Evolutionary conservation across 2,329 filamentous ascomycete species (phyloP).

Genomic region (Fusarium continuum): DNA sequence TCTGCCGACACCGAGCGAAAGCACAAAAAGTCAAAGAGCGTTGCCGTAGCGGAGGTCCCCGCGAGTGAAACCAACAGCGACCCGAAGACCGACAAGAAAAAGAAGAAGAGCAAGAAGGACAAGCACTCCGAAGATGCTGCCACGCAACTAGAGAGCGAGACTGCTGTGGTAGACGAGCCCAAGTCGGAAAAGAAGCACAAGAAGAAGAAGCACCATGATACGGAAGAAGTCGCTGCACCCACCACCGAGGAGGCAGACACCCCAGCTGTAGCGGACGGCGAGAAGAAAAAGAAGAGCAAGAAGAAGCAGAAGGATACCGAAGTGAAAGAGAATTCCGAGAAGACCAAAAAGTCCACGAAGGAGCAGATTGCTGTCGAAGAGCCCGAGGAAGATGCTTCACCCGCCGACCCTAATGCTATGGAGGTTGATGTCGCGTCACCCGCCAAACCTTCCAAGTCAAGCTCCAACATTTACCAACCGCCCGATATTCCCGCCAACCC

Average conservation of each 20-base stretch:
- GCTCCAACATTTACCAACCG: constrained; percentile 50
- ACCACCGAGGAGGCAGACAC: constrained; percentile 19
- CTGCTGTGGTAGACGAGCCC: constrained; percentile 15
- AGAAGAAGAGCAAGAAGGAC: constrained; percentile 47
- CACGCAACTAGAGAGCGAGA: constrained; percentile 12
- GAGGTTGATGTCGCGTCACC: constrained; percentile 51
- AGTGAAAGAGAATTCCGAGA: constrained; percentile 29
- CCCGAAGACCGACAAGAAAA: constrained; percentile 44
- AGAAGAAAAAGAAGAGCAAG: constrained; percentile 47
- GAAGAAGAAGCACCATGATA: constrained; percentile 46
- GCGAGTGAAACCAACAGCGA: constrained; percentile 44
- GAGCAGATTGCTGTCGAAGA: constrained; percentile 13
- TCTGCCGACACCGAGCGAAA: constrained; percentile 54
- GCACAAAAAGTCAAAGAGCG: constrained; percentile 61
- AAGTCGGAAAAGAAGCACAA: constrained; percentile 45
- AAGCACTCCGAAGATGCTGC: constrained; percentile 33
- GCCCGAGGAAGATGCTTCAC: constrained; percentile 20
- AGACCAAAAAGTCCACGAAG: constrained; percentile 47
- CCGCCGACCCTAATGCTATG: constrained; percentile 49
- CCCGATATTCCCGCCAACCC: constrained; percentile 52
- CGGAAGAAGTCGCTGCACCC: constrained; percentile 14
- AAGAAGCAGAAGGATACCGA: constrained; percentile 41
- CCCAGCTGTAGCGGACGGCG: constrained; percentile 19
- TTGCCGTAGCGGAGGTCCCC: constrained; percentile 44
- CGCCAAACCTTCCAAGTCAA: constrained; percentile 42